Evolutionary conservation across 805 yeast species (phyloP).

Genomic region (Sugiyamaella valdiviana): DNA sequence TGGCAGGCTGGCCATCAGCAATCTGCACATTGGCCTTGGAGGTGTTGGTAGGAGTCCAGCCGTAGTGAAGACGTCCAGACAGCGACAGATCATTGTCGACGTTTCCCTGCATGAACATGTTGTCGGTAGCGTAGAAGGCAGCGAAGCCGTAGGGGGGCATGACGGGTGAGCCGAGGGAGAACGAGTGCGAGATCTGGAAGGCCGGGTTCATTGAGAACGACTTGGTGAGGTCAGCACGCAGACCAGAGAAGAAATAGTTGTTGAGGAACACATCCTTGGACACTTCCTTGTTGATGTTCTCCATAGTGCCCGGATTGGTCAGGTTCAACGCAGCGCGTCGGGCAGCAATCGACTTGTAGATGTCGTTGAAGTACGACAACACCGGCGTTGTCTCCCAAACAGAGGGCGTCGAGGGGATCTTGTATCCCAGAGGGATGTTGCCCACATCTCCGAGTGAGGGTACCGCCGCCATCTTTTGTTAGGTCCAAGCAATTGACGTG

Average conservation of each 20-base stretch:
- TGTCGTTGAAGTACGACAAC: slow-evolving; percentile 70
- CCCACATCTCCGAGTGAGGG: slow-evolving; percentile 25
- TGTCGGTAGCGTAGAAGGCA: slow-evolving; percentile 82
- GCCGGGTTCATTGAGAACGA: slow-evolving; percentile 86
- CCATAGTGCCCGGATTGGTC: slow-evolving; percentile 90
- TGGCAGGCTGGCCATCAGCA: slow-evolving; percentile 81
- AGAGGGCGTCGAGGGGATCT: slow-evolving; percentile 14
- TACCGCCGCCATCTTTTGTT: slow-evolving; percentile 15
- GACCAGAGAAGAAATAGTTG: slow-evolving; percentile 88
- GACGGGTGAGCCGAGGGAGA: slow-evolving; percentile 77
- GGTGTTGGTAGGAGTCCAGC: slow-evolving; percentile 73
- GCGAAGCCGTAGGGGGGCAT: slow-evolving; percentile 88
- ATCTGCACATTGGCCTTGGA: slow-evolving; percentile 85
- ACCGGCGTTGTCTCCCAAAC: slow-evolving; percentile 80
- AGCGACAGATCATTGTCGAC: slow-evolving; percentile 80
- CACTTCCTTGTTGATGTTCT: slow-evolving; percentile 89
- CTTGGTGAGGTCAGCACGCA: slow-evolving; percentile 93
- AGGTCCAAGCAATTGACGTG: too few relatives aligned
- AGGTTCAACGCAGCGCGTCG: slow-evolving; percentile 80
- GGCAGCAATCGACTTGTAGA: slow-evolving; percentile 60
- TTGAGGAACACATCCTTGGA: slow-evolving; percentile 85
- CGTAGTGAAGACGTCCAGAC: slow-evolving; percentile 84
- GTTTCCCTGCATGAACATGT: slow-evolving; percentile 82
- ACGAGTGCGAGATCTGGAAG: slow-evolving; percentile 93
- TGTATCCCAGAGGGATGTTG: slow-evolving; percentile 17